phyloP scores from a whole-genome alignment of 805 yeast species.

The Lipomyces chichibuensis region DNA sequence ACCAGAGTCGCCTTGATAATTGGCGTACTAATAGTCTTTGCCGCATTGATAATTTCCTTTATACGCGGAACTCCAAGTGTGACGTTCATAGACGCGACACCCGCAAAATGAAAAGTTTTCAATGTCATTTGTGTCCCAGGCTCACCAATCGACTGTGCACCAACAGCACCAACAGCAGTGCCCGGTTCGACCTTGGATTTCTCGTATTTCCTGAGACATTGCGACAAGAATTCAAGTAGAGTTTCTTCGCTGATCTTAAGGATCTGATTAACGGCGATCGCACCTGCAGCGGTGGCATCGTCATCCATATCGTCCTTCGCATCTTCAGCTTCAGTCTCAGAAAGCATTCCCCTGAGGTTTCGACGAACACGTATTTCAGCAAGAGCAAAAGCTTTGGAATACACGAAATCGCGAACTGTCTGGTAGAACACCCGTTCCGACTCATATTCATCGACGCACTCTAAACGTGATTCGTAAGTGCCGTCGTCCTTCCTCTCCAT shows the following conservation, averaged over 20 bases:
- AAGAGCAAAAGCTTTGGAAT: conserved; percentile 58
- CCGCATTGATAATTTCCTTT: conserved; percentile 96
- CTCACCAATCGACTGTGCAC: conserved; percentile 98
- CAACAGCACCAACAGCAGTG: conserved; percentile 98
- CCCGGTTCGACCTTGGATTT: conserved; percentile 97
- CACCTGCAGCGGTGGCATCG: conserved; percentile 41
- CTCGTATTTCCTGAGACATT: conserved; percentile 79
- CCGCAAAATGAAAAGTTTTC: conserved; percentile 97
- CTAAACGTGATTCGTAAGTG: conserved; percentile 40
- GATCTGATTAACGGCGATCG: conserved; percentile 45
- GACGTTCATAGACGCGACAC: conserved; percentile 98
- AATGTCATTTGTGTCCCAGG: conserved; percentile 99
- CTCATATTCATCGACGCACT: conserved; percentile 78
- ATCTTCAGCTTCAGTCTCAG: conserved; percentile 51
- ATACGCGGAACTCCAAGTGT: conserved; percentile 99
- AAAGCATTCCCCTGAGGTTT: conserved; percentile 53
- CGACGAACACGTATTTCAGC: conserved; percentile 59
- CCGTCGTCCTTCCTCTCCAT: conserved; percentile 40
- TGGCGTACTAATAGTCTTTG: conserved; percentile 93
- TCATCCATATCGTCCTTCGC: conserved; percentile 41
- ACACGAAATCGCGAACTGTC: conserved; percentile 69
- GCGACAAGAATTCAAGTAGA: conserved; percentile 66
- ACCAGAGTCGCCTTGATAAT: conserved; percentile 93
- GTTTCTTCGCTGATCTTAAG: conserved; percentile 65
- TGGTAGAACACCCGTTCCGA: conserved; percentile 84